Percentiles rank a stretch among this genome's conserved stretches.
Conservation (phyloP, 306 rosid species). For the Medicago lupulina region DNA sequence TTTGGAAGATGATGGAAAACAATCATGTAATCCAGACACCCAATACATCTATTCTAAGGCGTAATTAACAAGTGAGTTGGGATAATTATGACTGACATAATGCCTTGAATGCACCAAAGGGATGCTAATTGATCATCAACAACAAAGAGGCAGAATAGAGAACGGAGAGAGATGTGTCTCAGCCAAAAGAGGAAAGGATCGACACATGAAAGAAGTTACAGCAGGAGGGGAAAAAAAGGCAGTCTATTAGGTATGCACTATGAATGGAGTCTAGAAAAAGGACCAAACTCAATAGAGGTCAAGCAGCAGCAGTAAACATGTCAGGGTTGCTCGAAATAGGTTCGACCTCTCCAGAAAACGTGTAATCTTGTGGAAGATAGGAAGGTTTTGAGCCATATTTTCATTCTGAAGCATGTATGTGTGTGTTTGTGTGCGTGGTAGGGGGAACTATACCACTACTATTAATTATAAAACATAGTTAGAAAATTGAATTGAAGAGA, state of each 20-base stretch:
- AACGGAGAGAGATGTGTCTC: not conserved
- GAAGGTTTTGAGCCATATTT: not conserved
- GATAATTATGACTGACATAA: not conserved
- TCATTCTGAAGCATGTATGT: too few relatives aligned
- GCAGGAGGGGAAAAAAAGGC: not conserved
- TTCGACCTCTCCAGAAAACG: not conserved
- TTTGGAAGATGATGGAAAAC: not conserved
- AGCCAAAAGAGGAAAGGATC: not conserved
- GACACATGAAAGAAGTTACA: constrained; percentile 4
- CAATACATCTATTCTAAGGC: not conserved
- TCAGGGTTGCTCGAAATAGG: not conserved
- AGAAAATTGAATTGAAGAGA: not conserved
- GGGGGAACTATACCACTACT: not conserved
- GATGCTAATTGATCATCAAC: not conserved
- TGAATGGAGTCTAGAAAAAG: not conserved
- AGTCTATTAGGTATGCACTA: not conserved
- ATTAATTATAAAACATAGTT: constrained; percentile 10
- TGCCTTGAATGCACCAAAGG: not conserved
- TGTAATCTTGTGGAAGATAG: not conserved
- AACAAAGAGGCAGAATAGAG: not conserved
- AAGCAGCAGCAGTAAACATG: not conserved
- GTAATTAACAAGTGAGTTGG: not conserved
- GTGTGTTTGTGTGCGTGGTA: not conserved
- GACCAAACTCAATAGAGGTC: not conserved
- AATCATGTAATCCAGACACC: not conserved